Conservation (phyloP, 2,329 filamentous ascomycete genomes). For the Macrophomina phaseolina region DNA sequence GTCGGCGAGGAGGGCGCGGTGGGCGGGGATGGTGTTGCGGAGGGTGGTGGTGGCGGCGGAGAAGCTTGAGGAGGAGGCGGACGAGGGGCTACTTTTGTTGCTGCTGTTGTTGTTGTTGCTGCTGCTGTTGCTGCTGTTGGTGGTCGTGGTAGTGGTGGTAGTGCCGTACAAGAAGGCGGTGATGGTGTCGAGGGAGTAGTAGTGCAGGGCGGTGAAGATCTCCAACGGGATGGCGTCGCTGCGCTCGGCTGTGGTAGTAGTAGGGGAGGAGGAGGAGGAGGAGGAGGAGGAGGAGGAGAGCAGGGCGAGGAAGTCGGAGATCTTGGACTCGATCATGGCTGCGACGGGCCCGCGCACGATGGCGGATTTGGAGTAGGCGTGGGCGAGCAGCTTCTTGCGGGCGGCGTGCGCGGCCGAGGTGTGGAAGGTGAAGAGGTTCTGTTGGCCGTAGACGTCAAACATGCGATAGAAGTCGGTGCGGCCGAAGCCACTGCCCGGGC, state of each 20-base stretch:
- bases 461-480: constrained; percentile 60
- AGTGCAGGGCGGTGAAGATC: constrained; percentile 58
- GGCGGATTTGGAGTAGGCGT: constrained; percentile 59
- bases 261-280: constrained; percentile 48
- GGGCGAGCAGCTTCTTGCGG: constrained; percentile 59
- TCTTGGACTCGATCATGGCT: constrained; percentile 1
- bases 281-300: constrained; percentile 34
- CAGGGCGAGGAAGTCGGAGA: not conserved
- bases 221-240: constrained; percentile 57
- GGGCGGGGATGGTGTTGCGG: constrained; percentile 36
- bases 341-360: constrained; percentile 46
- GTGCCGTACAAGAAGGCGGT: constrained; percentile 59
- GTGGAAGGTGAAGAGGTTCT: constrained; percentile 60
- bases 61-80: no score
- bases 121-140: no score
- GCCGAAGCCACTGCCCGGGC: constrained; percentile 58
- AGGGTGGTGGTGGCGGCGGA: constrained; percentile 54
- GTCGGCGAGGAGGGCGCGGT: constrained; percentile 4
- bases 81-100: no score
- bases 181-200: constrained; percentile 60
- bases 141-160: not conserved
- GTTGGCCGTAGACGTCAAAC: constrained; percentile 60
- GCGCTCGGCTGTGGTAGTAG: constrained; percentile 51
- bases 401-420: constrained; percentile 36
- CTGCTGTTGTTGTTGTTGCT: no score